These are phyloP conservation scores for Urtica urens DNA, from an alignment of 306 rosid genomes.

Conservation along the genomic window DNA sequence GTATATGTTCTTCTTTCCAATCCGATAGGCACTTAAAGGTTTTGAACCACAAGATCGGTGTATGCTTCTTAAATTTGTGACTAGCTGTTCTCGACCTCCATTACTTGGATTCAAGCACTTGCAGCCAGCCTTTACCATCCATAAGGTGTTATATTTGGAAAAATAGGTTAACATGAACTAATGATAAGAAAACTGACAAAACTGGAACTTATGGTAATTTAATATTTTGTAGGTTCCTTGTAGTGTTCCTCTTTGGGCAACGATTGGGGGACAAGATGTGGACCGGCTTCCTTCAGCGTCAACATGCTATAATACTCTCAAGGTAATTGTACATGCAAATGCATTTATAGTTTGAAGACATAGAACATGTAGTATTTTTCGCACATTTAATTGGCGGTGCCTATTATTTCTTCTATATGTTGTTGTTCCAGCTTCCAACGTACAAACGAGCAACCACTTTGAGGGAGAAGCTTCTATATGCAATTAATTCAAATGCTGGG, in stretches of 20 bases:
- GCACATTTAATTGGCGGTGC: neutral
- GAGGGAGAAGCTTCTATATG: conserved; percentile 79
- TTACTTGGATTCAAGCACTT: conserved; percentile 89
- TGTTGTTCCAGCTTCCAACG: conserved; percentile 75
- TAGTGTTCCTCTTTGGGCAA: conserved; percentile 81
- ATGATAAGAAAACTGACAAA: neutral
- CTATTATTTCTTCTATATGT: neutral
- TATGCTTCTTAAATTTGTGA: conserved; percentile 86
- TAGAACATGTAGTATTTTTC: neutral
- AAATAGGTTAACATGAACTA: neutral
- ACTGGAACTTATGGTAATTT: conserved; percentile 1
- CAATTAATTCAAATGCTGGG: conserved; percentile 89
- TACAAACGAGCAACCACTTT: conserved; percentile 81
- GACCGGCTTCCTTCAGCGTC: conserved; percentile 98
- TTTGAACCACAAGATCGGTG: conserved; percentile 85
- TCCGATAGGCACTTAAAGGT: conserved; percentile 51
- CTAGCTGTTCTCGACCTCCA: conserved; percentile 99
- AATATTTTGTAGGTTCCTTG: conserved; percentile 55
- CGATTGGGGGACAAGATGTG: conserved; percentile 93
- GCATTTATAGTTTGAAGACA: neutral
- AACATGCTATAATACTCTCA: conserved; percentile 91
- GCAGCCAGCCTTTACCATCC: conserved; percentile 88
- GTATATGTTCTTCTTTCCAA: conserved; percentile 13
- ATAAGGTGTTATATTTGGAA: conserved; percentile 39
- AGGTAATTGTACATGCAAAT: conserved; percentile 36